These are phyloP conservation scores for Cordyceps sp. DNA, from an alignment of 2,329 filamentous ascomycete species.

Conservation along the genomic window DNA sequence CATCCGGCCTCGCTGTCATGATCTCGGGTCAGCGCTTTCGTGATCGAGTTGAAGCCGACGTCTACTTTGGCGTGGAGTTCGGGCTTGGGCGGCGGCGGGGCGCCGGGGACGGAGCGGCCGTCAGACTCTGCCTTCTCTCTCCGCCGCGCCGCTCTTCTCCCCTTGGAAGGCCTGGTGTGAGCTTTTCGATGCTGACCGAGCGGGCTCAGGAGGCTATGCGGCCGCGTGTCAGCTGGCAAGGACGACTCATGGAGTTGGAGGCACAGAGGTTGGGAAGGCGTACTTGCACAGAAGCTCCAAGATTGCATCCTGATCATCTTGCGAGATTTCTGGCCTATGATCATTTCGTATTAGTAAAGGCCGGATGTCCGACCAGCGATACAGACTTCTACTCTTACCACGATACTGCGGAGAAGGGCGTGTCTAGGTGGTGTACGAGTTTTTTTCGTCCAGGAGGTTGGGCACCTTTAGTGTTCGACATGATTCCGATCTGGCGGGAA, in stretches of 20 bases:
- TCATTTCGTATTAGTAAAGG: too few relatives aligned
- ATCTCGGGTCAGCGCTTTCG: slow-evolving; percentile 29
- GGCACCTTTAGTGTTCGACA: too few relatives aligned
- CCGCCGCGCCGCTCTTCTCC: slow-evolving; percentile 36
- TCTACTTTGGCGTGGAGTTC: slow-evolving; percentile 41
- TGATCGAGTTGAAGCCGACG: slow-evolving; percentile 48
- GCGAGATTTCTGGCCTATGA: slow-evolving; percentile 42
- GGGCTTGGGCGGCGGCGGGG: slow-evolving; percentile 17
- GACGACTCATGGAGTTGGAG: not conserved
- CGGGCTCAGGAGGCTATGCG: slow-evolving; percentile 40
- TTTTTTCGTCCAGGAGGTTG: slow-evolving; percentile 27
- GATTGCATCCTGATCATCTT: slow-evolving; percentile 44
- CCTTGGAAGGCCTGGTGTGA: slow-evolving; percentile 40
- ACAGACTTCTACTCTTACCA: too few relatives aligned
- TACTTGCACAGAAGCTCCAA: slow-evolving; percentile 53
- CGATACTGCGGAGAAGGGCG: slow-evolving; percentile 41
- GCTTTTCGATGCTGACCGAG: slow-evolving; percentile 43
- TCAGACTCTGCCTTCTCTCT: slow-evolving; percentile 14
- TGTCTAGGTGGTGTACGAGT: slow-evolving; percentile 46
- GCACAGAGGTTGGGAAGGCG: not conserved
- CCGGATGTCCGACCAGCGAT: too few relatives aligned
- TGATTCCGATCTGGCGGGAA: too few relatives aligned
- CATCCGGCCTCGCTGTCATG: too few relatives aligned
- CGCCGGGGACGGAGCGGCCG: not conserved
- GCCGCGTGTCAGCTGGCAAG: not conserved